Evolutionary conservation across 352 stramenopile genomes (phyloP).

Genomic region (Thalassiosira hispida): DNA sequence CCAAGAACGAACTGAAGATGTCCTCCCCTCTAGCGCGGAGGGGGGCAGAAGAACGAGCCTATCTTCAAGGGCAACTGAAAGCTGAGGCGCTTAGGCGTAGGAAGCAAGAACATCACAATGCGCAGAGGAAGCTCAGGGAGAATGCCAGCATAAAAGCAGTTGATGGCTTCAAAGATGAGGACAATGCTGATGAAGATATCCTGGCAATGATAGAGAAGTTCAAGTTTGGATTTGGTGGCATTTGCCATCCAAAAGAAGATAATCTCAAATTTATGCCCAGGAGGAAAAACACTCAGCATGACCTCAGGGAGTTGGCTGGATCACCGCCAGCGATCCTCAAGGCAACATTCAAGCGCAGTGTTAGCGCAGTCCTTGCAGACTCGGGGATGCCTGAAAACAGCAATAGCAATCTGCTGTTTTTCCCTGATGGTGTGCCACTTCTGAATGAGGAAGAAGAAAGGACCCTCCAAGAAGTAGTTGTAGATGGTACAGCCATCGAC

Average conservation of each 20-base stretch:
- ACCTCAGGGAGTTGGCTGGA: constrained; percentile 5
- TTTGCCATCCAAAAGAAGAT: background rate
- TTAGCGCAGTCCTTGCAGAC: constrained; percentile 38
- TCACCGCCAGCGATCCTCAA: constrained; percentile 44
- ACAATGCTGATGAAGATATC: background rate
- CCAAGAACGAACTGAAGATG: constrained; percentile 19
- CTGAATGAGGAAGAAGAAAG: constrained; percentile 31
- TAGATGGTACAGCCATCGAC: background rate
- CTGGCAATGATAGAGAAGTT: constrained; percentile 18
- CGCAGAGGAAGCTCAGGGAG: constrained; percentile 28
- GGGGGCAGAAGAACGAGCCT: constrained; percentile 38
- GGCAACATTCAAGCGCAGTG: constrained; percentile 35
- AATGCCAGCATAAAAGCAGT: constrained; percentile 1
- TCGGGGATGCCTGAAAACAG: constrained; percentile 31
- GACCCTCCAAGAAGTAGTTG: background rate
- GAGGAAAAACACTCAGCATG: constrained; percentile 1
- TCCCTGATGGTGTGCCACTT: constrained; percentile 40
- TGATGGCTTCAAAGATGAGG: background rate
- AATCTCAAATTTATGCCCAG: background rate
- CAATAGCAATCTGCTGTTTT: constrained; percentile 39
- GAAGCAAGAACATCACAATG: constrained; percentile 32
- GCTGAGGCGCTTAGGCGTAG: constrained; percentile 23
- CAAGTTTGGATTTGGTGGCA: background rate
- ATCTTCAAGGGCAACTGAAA: constrained; percentile 43
- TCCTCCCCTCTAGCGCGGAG: constrained; percentile 34